Percentiles rank a stretch among this genome's conserved stretches.
These are phyloP conservation scores for Eucalyptus pauciflora DNA, from an alignment of 345 rosid species.

Conservation along the genomic window DNA sequence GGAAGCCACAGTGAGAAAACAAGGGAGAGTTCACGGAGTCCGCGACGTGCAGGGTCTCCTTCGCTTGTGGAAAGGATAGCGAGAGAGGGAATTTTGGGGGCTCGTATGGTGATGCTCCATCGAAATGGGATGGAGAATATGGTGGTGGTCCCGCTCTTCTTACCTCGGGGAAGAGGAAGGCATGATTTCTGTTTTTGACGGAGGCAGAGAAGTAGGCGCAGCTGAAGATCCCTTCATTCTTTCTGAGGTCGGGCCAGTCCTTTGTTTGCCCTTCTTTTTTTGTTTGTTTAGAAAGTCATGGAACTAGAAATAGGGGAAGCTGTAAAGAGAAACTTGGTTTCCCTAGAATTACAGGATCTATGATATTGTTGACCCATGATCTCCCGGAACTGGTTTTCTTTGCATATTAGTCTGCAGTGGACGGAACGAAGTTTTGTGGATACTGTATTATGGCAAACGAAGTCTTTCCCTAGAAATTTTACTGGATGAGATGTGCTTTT, in stretches of 20 bases:
- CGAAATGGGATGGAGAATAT: not conserved
- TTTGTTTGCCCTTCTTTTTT: not conserved
- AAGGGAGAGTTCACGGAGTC: not conserved
- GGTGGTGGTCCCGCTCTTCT: not conserved
- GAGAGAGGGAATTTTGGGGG: not conserved
- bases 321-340: not conserved
- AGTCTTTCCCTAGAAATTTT: not conserved
- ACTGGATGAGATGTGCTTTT: not conserved
- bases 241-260: not conserved
- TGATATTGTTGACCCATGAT: not conserved
- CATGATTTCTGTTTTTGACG: conserved; percentile 2
- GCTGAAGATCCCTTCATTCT: not conserved
- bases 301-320: not conserved
- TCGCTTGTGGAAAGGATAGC: not conserved
- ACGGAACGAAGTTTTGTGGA: not conserved
- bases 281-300: not conserved
- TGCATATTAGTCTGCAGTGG: not conserved
- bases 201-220: not conserved
- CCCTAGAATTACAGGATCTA: not conserved
- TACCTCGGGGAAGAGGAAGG: conserved; percentile 24
- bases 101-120: not conserved
- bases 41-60: not conserved
- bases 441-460: not conserved
- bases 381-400: not conserved
- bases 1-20: not conserved